Conservation (phyloP, 2,329 filamentous ascomycete species). For the Colletotrichum kahawae region DNA sequence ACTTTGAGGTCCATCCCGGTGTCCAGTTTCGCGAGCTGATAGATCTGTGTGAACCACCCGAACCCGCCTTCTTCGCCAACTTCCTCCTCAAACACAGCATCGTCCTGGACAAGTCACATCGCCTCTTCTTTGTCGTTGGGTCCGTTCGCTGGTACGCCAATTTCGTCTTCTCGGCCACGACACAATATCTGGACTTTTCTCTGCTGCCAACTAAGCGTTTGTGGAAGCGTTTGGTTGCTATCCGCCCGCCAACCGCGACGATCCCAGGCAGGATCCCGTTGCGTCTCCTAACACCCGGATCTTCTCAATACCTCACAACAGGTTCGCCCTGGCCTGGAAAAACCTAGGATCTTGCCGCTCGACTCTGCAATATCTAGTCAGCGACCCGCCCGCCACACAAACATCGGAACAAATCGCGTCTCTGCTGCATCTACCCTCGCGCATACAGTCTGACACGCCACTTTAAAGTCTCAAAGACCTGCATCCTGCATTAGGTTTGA, state of each 20-base stretch:
- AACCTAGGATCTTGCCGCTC: background rate
- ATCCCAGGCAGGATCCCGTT: slow-evolving; percentile 8
- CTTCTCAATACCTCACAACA: background rate
- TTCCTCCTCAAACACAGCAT: slow-evolving; percentile 2
- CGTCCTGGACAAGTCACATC: slow-evolving; percentile 11
- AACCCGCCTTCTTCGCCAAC: slow-evolving; percentile 22
- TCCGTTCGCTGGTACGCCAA: background rate
- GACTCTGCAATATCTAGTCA: slow-evolving; percentile 15
- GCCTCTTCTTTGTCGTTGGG: slow-evolving; percentile 4
- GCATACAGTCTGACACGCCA: slow-evolving; percentile 9
- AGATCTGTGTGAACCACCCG: slow-evolving; percentile 25
- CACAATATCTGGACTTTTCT: background rate
- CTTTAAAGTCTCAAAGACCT: background rate
- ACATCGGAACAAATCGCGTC: slow-evolving; percentile 6
- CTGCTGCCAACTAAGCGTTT: background rate
- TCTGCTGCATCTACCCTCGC: slow-evolving; percentile 15
- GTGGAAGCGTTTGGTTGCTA: slow-evolving; percentile 11
- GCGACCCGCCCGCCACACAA: slow-evolving; percentile 1
- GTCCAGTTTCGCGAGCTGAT: slow-evolving; percentile 23
- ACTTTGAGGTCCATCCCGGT: slow-evolving; percentile 27
- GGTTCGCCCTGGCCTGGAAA: background rate
- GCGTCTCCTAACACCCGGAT: background rate
- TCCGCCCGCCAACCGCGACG: background rate
- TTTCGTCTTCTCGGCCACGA: slow-evolving; percentile 8
- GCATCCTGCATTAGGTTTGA: background rate